Percentiles rank a stretch among this genome's conserved stretches.
Conservation (phyloP, 768 basidiomycete genomes). For the Macrolepiota fuliginosa region DNA sequence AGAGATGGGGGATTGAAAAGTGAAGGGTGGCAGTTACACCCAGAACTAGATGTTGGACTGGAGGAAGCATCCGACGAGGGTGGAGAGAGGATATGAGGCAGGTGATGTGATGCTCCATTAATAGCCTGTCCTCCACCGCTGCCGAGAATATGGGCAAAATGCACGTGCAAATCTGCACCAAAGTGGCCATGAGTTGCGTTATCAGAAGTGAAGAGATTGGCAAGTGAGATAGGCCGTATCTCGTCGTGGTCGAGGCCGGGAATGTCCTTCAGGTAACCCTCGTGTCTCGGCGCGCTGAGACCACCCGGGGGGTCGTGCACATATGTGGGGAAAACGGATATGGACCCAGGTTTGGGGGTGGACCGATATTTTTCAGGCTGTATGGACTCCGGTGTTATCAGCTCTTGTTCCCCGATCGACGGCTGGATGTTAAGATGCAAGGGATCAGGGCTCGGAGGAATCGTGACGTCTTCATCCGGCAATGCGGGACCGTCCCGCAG, state of each 20-base stretch:
- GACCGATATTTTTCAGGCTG: not conserved
- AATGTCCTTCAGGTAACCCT: not conserved
- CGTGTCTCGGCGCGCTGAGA: not conserved
- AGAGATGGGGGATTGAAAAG: conserved; percentile 12
- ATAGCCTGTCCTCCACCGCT: not conserved
- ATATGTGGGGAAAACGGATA: not conserved
- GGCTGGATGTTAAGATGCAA: not conserved
- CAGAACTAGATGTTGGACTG: not conserved
- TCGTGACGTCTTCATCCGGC: conserved; percentile 10
- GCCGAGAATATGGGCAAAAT: not conserved
- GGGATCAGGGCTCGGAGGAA: conserved; percentile 7
- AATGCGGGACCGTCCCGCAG: not conserved
- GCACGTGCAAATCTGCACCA: not conserved
- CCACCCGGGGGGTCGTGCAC: conserved; percentile 1
- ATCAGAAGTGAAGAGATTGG: not conserved
- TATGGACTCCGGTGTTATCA: not conserved
- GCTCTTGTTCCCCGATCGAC: not conserved
- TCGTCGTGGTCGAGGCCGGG: not conserved
- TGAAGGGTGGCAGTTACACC: not conserved
- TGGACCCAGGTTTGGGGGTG: not conserved
- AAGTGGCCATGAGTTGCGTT: conserved; percentile 3
- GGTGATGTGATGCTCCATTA: not conserved
- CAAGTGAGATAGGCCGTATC: conserved; percentile 9
- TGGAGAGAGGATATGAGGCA: not conserved
- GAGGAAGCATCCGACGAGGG: not conserved